phyloP scores from a whole-genome alignment of 139 green algal species.

The Ulvella scutata region DNA sequence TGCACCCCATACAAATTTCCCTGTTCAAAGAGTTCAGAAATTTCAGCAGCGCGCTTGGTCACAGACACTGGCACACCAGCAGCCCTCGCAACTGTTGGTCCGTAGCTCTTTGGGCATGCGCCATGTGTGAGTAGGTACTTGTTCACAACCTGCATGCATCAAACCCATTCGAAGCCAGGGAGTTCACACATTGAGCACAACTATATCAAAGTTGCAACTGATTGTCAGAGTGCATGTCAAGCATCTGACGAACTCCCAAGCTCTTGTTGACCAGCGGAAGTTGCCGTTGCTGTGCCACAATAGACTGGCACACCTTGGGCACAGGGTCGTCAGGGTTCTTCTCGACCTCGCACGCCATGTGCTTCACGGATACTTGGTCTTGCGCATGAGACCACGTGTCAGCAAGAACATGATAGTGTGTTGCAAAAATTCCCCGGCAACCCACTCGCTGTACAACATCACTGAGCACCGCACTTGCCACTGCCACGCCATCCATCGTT shows the following conservation, averaged over 20 bases:
- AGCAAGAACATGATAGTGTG: conserved; percentile 88
- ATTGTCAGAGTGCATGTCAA: conserved; percentile 80
- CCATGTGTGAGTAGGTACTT: conserved; percentile 10
- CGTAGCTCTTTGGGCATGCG: conserved; percentile 86
- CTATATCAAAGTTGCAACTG: not conserved
- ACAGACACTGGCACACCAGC: conserved; percentile 69
- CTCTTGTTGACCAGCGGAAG: conserved; percentile 27
- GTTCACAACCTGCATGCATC: not conserved
- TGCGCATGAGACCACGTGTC: conserved; percentile 43
- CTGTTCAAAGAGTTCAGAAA: not conserved
- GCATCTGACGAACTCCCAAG: conserved; percentile 39
- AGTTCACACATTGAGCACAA: not conserved
- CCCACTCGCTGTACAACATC: conserved; percentile 42
- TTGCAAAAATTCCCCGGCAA: conserved; percentile 87
- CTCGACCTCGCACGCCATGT: conserved; percentile 74
- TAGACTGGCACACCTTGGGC: not conserved
- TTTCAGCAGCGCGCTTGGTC: not conserved
- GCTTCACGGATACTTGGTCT: conserved; percentile 40
- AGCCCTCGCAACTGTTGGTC: conserved; percentile 84
- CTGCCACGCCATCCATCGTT: conserved; percentile 88
- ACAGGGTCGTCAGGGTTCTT: not conserved
- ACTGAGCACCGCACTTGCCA: conserved; percentile 79
- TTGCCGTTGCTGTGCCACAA: not conserved
- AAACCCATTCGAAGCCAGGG: not conserved
- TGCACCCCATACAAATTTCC: no score